Percentiles rank a stretch among this genome's conserved stretches.
Conservation (phyloP, 139 green algal genomes). For the Pycnococcus provasolii region DNA sequence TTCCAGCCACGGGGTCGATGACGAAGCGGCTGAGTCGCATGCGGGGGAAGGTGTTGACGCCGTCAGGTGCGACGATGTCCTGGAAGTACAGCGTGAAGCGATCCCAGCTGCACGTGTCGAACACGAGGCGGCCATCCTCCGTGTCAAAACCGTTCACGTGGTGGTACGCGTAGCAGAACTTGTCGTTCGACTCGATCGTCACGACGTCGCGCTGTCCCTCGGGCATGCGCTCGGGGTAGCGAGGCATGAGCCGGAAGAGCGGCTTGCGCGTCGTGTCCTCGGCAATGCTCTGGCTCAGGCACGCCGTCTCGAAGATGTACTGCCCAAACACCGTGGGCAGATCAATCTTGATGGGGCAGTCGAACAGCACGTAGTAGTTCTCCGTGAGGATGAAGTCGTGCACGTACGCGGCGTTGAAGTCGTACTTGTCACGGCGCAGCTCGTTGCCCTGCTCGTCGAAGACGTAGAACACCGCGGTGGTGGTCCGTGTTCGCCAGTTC, state of each 20-base stretch:
- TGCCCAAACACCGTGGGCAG: conserved; percentile 24
- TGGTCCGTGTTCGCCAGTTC: conserved; percentile 22
- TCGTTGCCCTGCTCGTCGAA: conserved; percentile 31
- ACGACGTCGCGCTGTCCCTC: conserved; percentile 10
- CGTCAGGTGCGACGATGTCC: conserved; percentile 33
- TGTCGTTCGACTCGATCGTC: conserved; percentile 24
- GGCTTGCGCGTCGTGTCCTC: conserved; percentile 25
- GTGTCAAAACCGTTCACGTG: conserved; percentile 38
- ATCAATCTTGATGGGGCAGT: conserved; percentile 37
- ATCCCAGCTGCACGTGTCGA: conserved; percentile 37
- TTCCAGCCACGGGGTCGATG: conserved; percentile 22
- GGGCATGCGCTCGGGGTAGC: conserved; percentile 1
- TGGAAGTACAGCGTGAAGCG: conserved; percentile 37
- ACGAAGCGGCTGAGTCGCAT: conserved; percentile 32
- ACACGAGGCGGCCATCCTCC: conserved; percentile 25
- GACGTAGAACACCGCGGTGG: conserved; percentile 22
- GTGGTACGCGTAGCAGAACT: conserved; percentile 35
- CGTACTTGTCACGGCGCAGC: conserved; percentile 14
- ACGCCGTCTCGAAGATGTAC: conserved; percentile 23
- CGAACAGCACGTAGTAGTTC: conserved; percentile 37
- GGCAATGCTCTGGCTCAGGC: conserved; percentile 26
- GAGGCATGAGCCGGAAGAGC: conserved; percentile 31
- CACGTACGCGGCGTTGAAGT: conserved; percentile 31
- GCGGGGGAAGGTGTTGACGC: conserved; percentile 23
- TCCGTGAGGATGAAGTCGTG: conserved; percentile 37